phyloP scores from a whole-genome alignment of 2,329 filamentous ascomycete genomes.

The Parastagonospora nodorum region DNA sequence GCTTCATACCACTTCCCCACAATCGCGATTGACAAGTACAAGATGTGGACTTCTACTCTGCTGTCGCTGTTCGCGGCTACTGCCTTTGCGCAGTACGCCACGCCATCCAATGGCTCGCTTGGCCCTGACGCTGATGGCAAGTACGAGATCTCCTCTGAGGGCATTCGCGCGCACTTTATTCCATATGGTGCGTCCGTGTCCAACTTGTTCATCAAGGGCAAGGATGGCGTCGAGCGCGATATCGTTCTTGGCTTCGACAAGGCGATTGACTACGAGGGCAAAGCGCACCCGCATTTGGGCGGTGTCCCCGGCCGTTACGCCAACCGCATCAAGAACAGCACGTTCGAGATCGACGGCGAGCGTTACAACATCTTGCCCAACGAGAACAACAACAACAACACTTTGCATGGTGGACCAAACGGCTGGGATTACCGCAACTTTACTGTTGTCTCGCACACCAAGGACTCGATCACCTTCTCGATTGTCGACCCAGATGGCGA shows the following conservation, averaged over 20 bases:
- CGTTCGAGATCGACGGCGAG: slow-evolving; percentile 69
- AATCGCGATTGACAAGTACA: slow-evolving; percentile 22
- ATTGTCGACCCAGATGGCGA: slow-evolving; percentile 74
- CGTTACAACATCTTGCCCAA: slow-evolving; percentile 66
- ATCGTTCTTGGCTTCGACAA: slow-evolving; percentile 78
- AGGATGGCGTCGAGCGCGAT: slow-evolving; percentile 70
- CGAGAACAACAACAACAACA: slow-evolving; percentile 60
- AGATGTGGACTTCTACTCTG: slow-evolving; percentile 31
- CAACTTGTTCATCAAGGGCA: slow-evolving; percentile 72
- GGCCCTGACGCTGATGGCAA: slow-evolving; percentile 57
- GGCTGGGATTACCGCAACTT: slow-evolving; percentile 81
- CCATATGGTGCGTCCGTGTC: slow-evolving; percentile 75
- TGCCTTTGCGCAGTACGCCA: slow-evolving; percentile 32
- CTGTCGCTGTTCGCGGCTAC: slow-evolving; percentile 32
- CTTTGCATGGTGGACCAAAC: slow-evolving; percentile 70
- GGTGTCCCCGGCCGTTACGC: slow-evolving; percentile 77
- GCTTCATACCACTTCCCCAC: slow-evolving; percentile 20
- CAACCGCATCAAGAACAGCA: slow-evolving; percentile 80
- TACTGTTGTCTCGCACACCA: slow-evolving; percentile 71
- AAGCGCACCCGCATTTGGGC: slow-evolving; percentile 74
- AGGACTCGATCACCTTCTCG: slow-evolving; percentile 73
- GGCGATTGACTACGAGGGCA: slow-evolving; percentile 69
- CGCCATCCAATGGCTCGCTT: slow-evolving; percentile 23
- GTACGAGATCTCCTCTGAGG: slow-evolving; percentile 71
- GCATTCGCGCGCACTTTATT: slow-evolving; percentile 72